A percentile compares a stretch with the other conserved stretches of the same genome.
Conservation (phyloP, 2,329 filamentous ascomycete species). For the Neofusicoccum ribis region DNA sequence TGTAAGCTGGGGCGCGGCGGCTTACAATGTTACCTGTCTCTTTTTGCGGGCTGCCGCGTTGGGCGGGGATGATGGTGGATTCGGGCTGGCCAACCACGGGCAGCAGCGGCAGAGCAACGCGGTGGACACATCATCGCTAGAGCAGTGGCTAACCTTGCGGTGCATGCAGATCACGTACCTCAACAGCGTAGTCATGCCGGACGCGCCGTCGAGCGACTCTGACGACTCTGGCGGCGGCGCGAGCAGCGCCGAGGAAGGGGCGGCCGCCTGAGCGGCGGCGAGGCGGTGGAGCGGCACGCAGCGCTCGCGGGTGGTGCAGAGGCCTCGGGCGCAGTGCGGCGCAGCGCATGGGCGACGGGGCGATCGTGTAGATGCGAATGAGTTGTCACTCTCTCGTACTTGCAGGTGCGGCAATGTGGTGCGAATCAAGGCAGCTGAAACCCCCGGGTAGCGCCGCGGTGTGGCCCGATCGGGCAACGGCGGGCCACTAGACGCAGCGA, state of each 20-base stretch:
- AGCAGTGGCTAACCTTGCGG: constrained; percentile 14
- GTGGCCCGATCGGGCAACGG: neutral
- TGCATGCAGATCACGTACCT: constrained; percentile 49
- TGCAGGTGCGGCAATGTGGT: constrained; percentile 17
- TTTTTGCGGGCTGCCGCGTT: constrained; percentile 12
- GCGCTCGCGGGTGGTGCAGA: neutral
- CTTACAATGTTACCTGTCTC: constrained; percentile 20
- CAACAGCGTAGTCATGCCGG: constrained; percentile 53
- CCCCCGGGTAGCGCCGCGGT: constrained; percentile 14
- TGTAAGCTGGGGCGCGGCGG: neutral
- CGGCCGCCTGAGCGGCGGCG: constrained; percentile 24
- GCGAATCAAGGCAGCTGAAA: constrained; percentile 20
- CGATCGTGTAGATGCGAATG: constrained; percentile 17
- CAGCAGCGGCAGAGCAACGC: constrained; percentile 12
- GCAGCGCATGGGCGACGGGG: constrained; percentile 12
- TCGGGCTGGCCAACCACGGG: constrained; percentile 15
- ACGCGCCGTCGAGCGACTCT: constrained; percentile 38
- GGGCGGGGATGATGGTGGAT: constrained; percentile 20
- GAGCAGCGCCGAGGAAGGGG: constrained; percentile 20
- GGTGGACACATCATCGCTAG: constrained; percentile 13
- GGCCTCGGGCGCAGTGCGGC: constrained; percentile 15
- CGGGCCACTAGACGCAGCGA: too few relatives aligned
- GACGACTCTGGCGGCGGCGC: constrained; percentile 25
- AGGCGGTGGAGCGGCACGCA: constrained; percentile 3
- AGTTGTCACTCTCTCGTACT: constrained; percentile 17